These are phyloP conservation scores for Neurospora hispaniola DNA, from an alignment of 495 filamentous ascomycete species.

Conservation along the genomic window DNA sequence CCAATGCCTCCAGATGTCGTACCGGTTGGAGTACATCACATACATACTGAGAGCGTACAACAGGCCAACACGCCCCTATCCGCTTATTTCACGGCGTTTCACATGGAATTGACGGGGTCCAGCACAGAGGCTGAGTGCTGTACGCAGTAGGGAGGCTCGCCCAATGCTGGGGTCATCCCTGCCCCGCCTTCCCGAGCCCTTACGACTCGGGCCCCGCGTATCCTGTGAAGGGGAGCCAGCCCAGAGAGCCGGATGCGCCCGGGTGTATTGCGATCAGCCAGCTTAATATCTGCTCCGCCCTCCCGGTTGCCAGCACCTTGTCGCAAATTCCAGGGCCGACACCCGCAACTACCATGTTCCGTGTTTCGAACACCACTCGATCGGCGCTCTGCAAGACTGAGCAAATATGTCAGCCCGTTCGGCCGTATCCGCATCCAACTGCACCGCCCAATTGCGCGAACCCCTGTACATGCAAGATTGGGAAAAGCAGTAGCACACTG, in stretches of 20 bases:
- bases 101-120: neutral
- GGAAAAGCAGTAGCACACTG: neutral
- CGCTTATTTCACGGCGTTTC: neutral
- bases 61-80: neutral
- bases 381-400: neutral
- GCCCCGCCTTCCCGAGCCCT: neutral
- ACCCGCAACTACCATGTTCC: neutral
- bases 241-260: neutral
- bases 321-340: neutral
- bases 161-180: neutral
- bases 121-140: neutral
- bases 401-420: neutral
- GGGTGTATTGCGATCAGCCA: neutral
- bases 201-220: neutral
- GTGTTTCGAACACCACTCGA: neutral
- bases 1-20: neutral
- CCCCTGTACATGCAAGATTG: neutral
- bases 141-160: neutral
- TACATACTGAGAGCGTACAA: neutral
- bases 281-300: neutral
- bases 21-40: neutral
- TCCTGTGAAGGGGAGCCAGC: neutral
- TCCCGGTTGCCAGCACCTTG: neutral
- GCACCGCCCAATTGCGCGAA: neutral
- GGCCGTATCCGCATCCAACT: neutral